phyloP scores from a whole-genome alignment of 2,329 filamentous ascomycete species.

The Cercospora sesami region DNA sequence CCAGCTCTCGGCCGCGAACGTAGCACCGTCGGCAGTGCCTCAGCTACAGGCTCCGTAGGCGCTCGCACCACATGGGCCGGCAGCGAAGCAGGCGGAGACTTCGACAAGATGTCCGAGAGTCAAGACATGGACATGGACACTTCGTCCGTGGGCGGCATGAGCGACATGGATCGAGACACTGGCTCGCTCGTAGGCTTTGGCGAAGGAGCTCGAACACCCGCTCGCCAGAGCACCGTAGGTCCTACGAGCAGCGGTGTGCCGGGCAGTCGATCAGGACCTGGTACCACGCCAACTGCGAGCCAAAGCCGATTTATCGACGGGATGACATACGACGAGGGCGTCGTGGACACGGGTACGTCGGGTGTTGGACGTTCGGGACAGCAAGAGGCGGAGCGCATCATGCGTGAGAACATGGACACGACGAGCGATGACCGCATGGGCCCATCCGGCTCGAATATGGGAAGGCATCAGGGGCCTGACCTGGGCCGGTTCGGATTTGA shows the following conservation, averaged over 20 bases:
- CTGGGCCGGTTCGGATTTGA: conserved; percentile 64
- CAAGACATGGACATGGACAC: conserved; percentile 47
- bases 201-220: conserved; percentile 70
- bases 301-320: conserved; percentile 49
- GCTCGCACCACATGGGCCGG: conserved; percentile 69
- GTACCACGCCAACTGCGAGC: conserved; percentile 37
- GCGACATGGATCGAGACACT: conserved; percentile 65
- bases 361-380: conserved; percentile 27
- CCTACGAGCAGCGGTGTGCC: conserved; percentile 1
- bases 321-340: conserved; percentile 47
- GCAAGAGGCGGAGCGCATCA: conserved; percentile 63
- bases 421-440: conserved; percentile 38
- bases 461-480: conserved; percentile 44
- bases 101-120: conserved; percentile 66
- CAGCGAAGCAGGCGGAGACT: conserved; percentile 55
- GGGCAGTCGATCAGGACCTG: conserved; percentile 54
- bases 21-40: conserved; percentile 88
- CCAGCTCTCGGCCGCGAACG: conserved; percentile 66
- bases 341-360: conserved; percentile 43
- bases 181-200: conserved; percentile 88
- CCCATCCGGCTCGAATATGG: conserved; percentile 11
- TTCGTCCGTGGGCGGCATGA: conserved; percentile 74
- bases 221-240: conserved; percentile 63
- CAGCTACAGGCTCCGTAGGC: conserved; percentile 76
- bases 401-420: conserved; percentile 59